Evolutionary conservation across 2,329 filamentous ascomycete species (phyloP).

Genomic region (Beauveria sp.): DNA sequence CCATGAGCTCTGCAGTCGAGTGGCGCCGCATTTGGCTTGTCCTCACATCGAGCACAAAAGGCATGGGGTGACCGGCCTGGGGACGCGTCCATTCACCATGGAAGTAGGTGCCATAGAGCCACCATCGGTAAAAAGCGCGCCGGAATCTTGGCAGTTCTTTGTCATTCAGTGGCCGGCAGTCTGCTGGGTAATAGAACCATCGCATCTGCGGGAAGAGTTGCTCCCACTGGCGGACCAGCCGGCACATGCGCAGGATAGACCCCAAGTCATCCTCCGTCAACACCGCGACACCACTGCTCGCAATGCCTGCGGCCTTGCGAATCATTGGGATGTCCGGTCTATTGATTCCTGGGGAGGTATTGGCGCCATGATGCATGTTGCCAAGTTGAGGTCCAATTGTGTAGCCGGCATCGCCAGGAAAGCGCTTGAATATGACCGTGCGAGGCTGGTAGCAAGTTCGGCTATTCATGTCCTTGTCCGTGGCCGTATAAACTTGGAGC

Average conservation of each 20-base stretch:
- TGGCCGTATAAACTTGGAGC: slow-evolving; percentile 38
- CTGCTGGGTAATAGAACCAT: slow-evolving; percentile 38
- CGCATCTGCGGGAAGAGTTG: slow-evolving; percentile 34
- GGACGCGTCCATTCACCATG: slow-evolving; percentile 36
- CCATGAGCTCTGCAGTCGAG: slow-evolving; percentile 36
- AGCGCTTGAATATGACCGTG: slow-evolving; percentile 31
- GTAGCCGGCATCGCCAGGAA: slow-evolving; percentile 24
- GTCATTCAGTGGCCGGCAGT: slow-evolving; percentile 35
- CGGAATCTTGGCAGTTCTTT: slow-evolving; percentile 41
- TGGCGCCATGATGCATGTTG: slow-evolving; percentile 7
- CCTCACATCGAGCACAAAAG: slow-evolving; percentile 32
- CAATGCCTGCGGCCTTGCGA: not conserved
- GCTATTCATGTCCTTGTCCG: slow-evolving; percentile 26
- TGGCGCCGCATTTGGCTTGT: slow-evolving; percentile 36
- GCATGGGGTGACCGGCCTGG: slow-evolving; percentile 29
- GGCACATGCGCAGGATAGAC: slow-evolving; percentile 27
- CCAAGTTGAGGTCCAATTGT: slow-evolving; percentile 17
- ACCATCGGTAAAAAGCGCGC: slow-evolving; percentile 45
- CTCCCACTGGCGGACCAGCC: slow-evolving; percentile 31
- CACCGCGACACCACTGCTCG: slow-evolving; percentile 17
- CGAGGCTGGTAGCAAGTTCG: slow-evolving; percentile 31
- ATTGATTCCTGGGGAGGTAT: not conserved
- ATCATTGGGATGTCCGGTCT: not conserved
- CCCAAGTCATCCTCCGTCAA: slow-evolving; percentile 27
- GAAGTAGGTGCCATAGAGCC: slow-evolving; percentile 46